Base-by-base conservation (phyloP, 192 early-diverging fungal species). In the Coemansia sp. region DNA sequence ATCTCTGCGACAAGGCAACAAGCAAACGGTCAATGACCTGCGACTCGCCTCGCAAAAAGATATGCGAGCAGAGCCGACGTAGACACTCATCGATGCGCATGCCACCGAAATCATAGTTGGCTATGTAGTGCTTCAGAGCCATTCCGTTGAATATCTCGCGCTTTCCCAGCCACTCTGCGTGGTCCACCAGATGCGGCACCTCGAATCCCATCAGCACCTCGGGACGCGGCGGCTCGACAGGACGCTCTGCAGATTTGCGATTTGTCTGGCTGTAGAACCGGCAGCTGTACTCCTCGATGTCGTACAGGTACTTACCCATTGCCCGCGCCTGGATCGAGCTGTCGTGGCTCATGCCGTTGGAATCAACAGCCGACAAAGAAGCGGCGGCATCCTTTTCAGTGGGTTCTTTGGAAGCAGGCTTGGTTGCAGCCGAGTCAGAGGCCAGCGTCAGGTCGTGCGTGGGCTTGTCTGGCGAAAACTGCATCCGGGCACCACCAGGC, bases 1-100 rank as follows among this genome's bases (percentile, higher is more conserved):
- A 97, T 1, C 91, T 84, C 59, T 84, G 76, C n/a, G 94, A 86
- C 79, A 97, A 90, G 18, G 83, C 89, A 60, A 89, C 88, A 52
- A 99, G 74, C 42, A 99, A 89, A 30, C 96, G 88, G 77, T 94
- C 94, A 32, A 99, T 89, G 58, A 92, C 86, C 72, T 99, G 96
- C 16, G 95, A 88, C 76, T 99, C 96, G 30, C 91, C 96, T 52
- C 90, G 91, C 60, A 99, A 76, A 20, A 88, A 87, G 0, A 96
- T 83, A 28, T 92, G 89, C 38, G 77, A 75, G 66, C 94, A 94
- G 56, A 98, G 71, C 22, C 73, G 76, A 74, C 95, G 83, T 58
- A 98, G 91, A 12, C 90, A 91, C 59, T 84, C 76, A 66, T 96
- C 94, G 16, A 98, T 73, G 28, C 87, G 82, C 66, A 87, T 70